Conservation (phyloP, 164 flowering plant species). For the Tetrastigma voinierianum region DNA sequence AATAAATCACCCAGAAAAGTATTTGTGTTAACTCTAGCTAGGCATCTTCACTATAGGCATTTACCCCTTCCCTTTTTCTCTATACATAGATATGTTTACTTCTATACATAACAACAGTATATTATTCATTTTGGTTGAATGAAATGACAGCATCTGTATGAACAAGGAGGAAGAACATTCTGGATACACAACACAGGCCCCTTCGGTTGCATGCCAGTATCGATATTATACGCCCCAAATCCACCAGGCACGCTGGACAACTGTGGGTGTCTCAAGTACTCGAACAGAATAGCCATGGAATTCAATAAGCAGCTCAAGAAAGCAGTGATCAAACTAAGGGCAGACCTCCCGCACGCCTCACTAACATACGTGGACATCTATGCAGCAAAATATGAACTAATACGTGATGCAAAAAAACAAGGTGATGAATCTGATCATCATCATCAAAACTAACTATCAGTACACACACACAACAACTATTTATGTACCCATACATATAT, state of each 20-base stretch:
- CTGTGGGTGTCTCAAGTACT: background rate
- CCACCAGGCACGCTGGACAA: background rate
- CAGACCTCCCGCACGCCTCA: background rate
- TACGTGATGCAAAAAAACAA: background rate
- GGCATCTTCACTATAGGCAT: too few species aligned
- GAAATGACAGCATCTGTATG: background rate
- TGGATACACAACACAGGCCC: conserved; percentile 11
- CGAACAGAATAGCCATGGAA: background rate
- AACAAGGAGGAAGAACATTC: conserved; percentile 5
- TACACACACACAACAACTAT: background rate
- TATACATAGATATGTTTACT: too few species aligned
- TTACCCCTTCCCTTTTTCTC: too few species aligned
- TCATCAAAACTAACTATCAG: background rate
- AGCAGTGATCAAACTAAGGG: background rate
- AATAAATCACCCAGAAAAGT: too few species aligned
- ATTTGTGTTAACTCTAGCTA: too few species aligned
- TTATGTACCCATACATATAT: too few species aligned
- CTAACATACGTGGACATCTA: conserved; percentile 4
- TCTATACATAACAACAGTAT: too few species aligned
- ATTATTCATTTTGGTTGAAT: too few species aligned
- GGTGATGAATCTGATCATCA: too few species aligned
- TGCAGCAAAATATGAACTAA: conserved; percentile 1
- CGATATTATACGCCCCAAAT: background rate
- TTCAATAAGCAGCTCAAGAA: conserved; percentile 1
- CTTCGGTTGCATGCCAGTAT: background rate